Base-by-base conservation (phyloP, 1,284 basidiomycete species). In the Sporisorium scitamineum region DNA sequence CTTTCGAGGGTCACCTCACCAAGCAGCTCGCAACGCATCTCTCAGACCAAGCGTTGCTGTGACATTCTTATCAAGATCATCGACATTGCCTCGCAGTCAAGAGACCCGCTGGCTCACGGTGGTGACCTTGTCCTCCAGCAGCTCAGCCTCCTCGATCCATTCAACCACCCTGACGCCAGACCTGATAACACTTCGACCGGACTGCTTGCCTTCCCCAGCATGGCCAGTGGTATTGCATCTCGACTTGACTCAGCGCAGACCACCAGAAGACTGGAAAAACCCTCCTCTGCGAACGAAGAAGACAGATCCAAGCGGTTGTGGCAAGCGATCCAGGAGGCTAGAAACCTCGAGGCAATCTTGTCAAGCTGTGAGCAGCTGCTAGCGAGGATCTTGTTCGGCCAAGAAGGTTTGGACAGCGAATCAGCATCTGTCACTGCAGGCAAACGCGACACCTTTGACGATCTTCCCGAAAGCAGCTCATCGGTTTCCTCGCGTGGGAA, bases 391-490 rank as follows among this genome's bases (percentile, higher is more conserved):
- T n/a, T 66, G 37, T 50, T 65, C 10, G 63, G 59, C 32, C 54
- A 59, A n/a, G 55, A 62, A 5, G 29, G 54, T 16, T 14, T 10
- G 7, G 47, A 58, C n/a, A 26, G 7, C 13, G 39, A 39, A 8
- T 24, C 59, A 18, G 32, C 51, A 3, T 55, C 63, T 18, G 39
- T 32, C 20, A 29, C 14, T 2, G 32, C 50, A 20, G 48, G 31
- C 31, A 34, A 18, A 31, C 47, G 41, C 5, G 69, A 71, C 37
- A 53, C 59, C 10, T 71, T 71, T 27, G 69, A 71, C 24, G 69
- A 66, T 52, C 47, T 66, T 34, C 41, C 51, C 6, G 69, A 71
- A 22, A 66, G 63, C 52, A 47, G 41, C 11, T 34, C 61, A 3
- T 55, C 63, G 1, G 51, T 22, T 31, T 10, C 41, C 10, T 29